Evolutionary conservation across 2,329 filamentous ascomycete species (phyloP).

Genomic region (Neoascochyta sp.): DNA sequence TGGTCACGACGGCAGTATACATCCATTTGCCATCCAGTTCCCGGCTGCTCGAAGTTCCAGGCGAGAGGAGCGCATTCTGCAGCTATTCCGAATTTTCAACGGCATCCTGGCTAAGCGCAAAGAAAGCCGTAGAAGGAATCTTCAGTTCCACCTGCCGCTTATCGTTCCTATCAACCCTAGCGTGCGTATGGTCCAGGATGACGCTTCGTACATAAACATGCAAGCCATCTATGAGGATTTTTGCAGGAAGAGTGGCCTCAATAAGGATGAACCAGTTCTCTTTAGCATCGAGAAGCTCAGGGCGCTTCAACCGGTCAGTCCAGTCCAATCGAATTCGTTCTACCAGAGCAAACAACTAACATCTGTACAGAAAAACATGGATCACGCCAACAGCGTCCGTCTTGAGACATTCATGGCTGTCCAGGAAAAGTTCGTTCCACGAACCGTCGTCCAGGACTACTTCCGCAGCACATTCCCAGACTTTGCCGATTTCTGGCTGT

Average conservation of each 20-base stretch:
- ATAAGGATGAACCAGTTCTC: constrained; percentile 91
- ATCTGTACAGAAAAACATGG: constrained; percentile 56
- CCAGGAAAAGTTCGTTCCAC: constrained; percentile 87
- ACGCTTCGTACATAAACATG: constrained; percentile 87
- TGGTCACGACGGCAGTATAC: constrained; percentile 94
- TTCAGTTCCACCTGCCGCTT: constrained; percentile 92
- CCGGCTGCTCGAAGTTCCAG: constrained; percentile 88
- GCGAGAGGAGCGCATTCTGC: constrained; percentile 89
- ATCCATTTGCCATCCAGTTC: constrained; percentile 94
- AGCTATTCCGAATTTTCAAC: constrained; percentile 97
- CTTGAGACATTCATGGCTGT: constrained; percentile 94
- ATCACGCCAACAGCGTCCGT: constrained; percentile 68
- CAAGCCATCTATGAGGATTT: constrained; percentile 97
- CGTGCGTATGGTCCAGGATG: constrained; percentile 93
- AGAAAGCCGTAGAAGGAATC: constrained; percentile 85
- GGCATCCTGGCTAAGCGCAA: constrained; percentile 87
- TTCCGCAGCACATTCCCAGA: constrained; percentile 85
- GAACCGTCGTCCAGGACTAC: constrained; percentile 77
- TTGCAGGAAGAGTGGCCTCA: constrained; percentile 78
- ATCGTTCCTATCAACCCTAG: constrained; percentile 95
- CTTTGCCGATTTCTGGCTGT: constrained; percentile 95
- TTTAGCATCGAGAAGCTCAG: constrained; percentile 95
- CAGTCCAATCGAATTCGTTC: constrained; percentile 5
- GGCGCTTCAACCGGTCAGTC: constrained; percentile 51
- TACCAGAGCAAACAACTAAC: constrained; percentile 8